These are phyloP conservation scores for Dactylis glomerata DNA, from an alignment of 176 grass and related monocot species.

Conservation along the genomic window DNA sequence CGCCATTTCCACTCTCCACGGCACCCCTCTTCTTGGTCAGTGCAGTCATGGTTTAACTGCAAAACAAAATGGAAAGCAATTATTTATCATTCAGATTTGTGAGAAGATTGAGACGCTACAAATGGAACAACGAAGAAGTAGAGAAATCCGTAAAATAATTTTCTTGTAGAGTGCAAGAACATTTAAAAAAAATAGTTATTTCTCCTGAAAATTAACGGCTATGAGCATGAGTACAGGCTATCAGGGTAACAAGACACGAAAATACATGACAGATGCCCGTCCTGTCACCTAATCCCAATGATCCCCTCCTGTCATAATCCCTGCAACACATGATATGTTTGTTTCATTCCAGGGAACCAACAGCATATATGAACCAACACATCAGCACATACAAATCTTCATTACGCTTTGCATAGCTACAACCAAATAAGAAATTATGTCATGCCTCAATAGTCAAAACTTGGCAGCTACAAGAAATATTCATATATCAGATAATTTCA, in stretches of 20 bases:
- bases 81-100: not conserved
- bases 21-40: conserved; percentile 58
- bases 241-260: not conserved
- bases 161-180: not conserved
- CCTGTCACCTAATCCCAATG: too few species aligned
- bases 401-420: too few species aligned
- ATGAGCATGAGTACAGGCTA: not conserved
- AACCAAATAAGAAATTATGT: too few species aligned
- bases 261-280: not conserved
- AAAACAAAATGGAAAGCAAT: conserved; percentile 11
- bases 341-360: too few species aligned
- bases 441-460: too few species aligned
- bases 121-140: not conserved
- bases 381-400: too few species aligned
- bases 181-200: not conserved
- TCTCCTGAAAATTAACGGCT: not conserved
- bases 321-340: too few species aligned
- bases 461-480: too few species aligned
- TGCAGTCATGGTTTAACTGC: conserved; percentile 55
- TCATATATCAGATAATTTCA: too few species aligned
- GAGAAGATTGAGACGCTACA: not conserved
- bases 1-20: conserved; percentile 56
- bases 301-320: too few species aligned
- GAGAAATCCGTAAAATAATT: not conserved
- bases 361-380: too few species aligned